Base-by-base conservation (phyloP, 345 rosid genomes). In the Brassica nigra region DNA sequence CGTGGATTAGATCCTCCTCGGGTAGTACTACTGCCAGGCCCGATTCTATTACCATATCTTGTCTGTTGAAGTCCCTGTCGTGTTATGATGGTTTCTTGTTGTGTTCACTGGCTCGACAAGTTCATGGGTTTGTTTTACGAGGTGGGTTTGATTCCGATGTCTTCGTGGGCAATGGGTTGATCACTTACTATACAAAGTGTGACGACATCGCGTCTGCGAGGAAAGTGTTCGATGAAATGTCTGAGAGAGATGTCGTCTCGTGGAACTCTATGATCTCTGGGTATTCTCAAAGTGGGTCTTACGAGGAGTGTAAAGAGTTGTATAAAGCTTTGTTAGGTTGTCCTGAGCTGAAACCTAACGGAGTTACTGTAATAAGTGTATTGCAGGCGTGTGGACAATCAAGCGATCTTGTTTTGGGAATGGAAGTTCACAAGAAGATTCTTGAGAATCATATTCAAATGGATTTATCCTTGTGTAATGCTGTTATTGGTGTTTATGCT, bases 261-360 rank as follows among this genome's bases (percentile, higher is more conserved):
- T 94, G 98, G 97, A 94, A 92, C 74, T 92, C 97, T 4, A 90
- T 94, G 93, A 86, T 92, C 73, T 80, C 93, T 0, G 97, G 95
- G 18, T 94, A 91, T 67, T 90, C 97, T 34, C 97, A 91, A 47
- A 86, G 80, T 30, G 95, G 97, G 36, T 81, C 57, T 78, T 89
- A 84, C 71, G 86, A 82, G 20, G 92, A 89, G 37, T 90, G 97
- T 74, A 92, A 92, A 81, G 81, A 75, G 10, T 78, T 94, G 84
- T 92, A 82, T 71, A 77, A 75, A 78, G 74, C 85, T 65, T 88
- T 94, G 98, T 30, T 89, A 68, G 61, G 16, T 57, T 86, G 42
- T 37, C 70, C 80, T 2, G 84, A 75, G 37, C 20, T 87, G 68
- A 90, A 66, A 79, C 97, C 97, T 61, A 85, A 94, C 64, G 90